phyloP scores from a whole-genome alignment of 163 green algal species.

The Scenedesmus sp. region DNA sequence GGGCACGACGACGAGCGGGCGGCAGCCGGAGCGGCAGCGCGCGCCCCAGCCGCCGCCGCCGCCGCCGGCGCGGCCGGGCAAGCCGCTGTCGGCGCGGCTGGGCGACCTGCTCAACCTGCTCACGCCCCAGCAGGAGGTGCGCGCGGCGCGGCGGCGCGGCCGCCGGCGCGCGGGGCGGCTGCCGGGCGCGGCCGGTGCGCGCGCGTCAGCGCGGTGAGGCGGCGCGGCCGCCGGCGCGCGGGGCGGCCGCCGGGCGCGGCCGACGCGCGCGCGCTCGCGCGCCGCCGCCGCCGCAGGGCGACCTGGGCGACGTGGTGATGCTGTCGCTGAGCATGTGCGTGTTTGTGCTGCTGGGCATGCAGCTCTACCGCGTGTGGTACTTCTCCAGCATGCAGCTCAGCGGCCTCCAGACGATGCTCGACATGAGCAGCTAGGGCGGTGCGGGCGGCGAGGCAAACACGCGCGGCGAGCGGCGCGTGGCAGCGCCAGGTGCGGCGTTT shows the following conservation, averaged over 20 bases:
- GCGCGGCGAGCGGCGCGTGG: not conserved
- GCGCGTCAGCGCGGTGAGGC: too few species aligned
- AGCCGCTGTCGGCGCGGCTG: not conserved
- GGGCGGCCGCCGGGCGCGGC: not conserved
- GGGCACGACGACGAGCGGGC: too few species aligned
- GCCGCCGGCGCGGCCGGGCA: too few species aligned
- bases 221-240: not conserved
- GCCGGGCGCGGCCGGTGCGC: too few species aligned
- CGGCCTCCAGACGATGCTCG: conserved; percentile 18
- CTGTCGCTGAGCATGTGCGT: conserved; percentile 30
- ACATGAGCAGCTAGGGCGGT: conserved; percentile 43
- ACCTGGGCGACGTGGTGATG: conserved; percentile 39
- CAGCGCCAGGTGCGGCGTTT: too few species aligned
- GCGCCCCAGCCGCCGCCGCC: too few species aligned
- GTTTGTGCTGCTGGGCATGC: conserved; percentile 41
- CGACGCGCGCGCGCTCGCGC: not conserved
- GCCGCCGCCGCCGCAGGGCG: conserved; percentile 28
- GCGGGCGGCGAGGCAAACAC: too few species aligned
- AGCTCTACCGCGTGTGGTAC: conserved; percentile 45
- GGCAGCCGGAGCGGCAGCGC: too few species aligned
- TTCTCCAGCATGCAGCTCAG: not conserved
- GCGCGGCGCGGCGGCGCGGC: not conserved
- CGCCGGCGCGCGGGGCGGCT: not conserved
- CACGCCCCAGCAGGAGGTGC: conserved; percentile 37
- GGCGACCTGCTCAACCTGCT: not conserved